Percentiles rank a stretch among this genome's conserved stretches.
phyloP scores from a whole-genome alignment of 768 basidiomycete species.

The Kwoniella europaea region DNA sequence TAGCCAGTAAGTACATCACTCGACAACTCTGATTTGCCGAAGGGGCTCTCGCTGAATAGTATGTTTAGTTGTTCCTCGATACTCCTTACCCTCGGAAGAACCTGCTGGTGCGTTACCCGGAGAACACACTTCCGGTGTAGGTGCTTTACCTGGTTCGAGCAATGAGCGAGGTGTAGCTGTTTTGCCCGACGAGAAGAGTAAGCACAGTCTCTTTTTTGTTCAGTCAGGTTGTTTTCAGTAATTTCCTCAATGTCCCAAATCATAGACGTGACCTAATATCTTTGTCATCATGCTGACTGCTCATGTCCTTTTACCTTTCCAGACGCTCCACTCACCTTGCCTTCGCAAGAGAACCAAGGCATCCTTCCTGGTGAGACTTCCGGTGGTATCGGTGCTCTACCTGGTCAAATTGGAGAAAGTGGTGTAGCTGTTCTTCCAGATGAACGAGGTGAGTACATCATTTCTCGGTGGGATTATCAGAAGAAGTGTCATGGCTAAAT shows the following conservation, averaged over 20 bases:
- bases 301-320: constrained; percentile 1
- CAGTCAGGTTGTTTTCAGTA: not conserved
- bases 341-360: constrained; percentile 33
- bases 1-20: constrained; percentile 4
- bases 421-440: not conserved
- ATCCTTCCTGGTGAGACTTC: constrained; percentile 36
- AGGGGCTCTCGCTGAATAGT: not conserved
- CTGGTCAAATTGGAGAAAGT: constrained; percentile 10
- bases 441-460: not conserved
- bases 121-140: constrained; percentile 41
- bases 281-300: not conserved
- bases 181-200: constrained; percentile 44
- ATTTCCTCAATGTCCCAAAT: too few species aligned
- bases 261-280: not conserved
- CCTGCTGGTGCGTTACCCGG: constrained; percentile 42
- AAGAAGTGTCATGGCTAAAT: not conserved
- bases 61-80: constrained; percentile 26
- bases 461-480: too few species aligned
- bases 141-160: constrained; percentile 41
- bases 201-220: constrained; percentile 3
- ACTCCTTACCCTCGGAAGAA: constrained; percentile 46
- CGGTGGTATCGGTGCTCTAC: constrained; percentile 29
- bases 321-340: constrained; percentile 11
- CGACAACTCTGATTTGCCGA: not conserved
- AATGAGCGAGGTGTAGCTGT: constrained; percentile 50